A percentile compares a stretch with the other conserved stretches of the same genome.
These are phyloP conservation scores for Rhipidocladum racemiflorum DNA, from an alignment of 176 grass and related monocot genomes.

Conservation along the genomic window DNA sequence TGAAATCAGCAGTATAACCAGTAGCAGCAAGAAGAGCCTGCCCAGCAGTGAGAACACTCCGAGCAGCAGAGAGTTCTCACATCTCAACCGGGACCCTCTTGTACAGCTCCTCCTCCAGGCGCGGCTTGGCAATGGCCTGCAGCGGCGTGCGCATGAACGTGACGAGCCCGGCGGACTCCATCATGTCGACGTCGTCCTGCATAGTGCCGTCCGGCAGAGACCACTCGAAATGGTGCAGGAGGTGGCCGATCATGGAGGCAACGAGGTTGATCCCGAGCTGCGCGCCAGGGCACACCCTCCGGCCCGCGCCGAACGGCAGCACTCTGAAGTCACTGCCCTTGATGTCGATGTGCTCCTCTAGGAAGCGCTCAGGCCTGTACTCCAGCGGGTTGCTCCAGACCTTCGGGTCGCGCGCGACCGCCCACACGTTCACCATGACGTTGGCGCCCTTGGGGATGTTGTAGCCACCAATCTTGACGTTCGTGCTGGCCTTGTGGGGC, in stretches of 20 bases:
- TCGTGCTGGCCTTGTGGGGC: conserved; percentile 63
- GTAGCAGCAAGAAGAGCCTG: too few species aligned
- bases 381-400: conserved; percentile 58
- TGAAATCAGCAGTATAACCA: too few species aligned
- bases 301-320: conserved; percentile 58
- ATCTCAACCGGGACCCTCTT: conserved; percentile 50
- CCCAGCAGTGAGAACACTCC: too few species aligned
- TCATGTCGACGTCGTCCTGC: conserved; percentile 54
- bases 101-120: conserved; percentile 52
- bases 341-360: conserved; percentile 62
- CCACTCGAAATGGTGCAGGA: conserved; percentile 75
- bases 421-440: conserved; percentile 75
- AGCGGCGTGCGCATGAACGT: conserved; percentile 64
- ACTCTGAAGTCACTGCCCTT: conserved; percentile 63
- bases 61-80: conserved; percentile 25
- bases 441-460: conserved; percentile 62
- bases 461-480: conserved; percentile 53
- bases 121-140: conserved; percentile 45
- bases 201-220: conserved; percentile 43
- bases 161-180: conserved; percentile 58
- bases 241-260: conserved; percentile 58
- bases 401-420: conserved; percentile 55
- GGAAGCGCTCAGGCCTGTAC: conserved; percentile 63
- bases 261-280: conserved; percentile 71
- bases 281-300: conserved; percentile 62